phyloP scores from a whole-genome alignment of 331 rosid genomes.

The Quercus lobata region DNA sequence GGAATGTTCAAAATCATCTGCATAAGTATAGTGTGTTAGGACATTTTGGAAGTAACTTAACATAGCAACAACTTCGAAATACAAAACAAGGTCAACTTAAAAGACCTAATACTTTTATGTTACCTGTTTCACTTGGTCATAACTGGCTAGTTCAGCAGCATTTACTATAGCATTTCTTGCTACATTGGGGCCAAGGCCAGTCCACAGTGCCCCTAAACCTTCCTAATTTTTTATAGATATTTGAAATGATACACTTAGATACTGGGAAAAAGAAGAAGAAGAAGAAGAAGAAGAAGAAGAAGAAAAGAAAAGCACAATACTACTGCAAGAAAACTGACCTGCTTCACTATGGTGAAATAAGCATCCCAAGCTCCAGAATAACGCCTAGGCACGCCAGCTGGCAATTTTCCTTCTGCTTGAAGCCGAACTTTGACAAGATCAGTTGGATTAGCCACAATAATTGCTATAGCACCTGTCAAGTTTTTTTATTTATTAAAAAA shows the following conservation, averaged over 20 bases:
- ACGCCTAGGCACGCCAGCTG: slow-evolving; percentile 82
- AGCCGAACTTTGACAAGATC: slow-evolving; percentile 97
- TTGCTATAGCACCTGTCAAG: slow-evolving; percentile 83
- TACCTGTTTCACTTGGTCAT: slow-evolving; percentile 94
- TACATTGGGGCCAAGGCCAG: slow-evolving; percentile 90
- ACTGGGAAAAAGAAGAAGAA: not conserved
- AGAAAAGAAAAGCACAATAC: not conserved
- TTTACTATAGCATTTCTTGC: slow-evolving; percentile 87
- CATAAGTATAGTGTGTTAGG: slow-evolving; percentile 81
- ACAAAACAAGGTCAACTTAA: slow-evolving; percentile 10
- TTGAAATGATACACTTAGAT: not conserved
- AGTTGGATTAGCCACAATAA: slow-evolving; percentile 83
- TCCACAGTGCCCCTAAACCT: slow-evolving; percentile 92
- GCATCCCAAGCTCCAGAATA: slow-evolving; percentile 90
- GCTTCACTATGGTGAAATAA: slow-evolving; percentile 66
- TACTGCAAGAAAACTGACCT: slow-evolving; percentile 39
- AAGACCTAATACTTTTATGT: slow-evolving; percentile 2
- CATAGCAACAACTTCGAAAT: slow-evolving; percentile 6
- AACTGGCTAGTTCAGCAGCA: slow-evolving; percentile 98
- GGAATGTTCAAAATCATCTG: slow-evolving; percentile 99
- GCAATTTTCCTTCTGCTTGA: slow-evolving; percentile 88
- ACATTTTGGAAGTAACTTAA: slow-evolving; percentile 38
- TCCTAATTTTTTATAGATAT: slow-evolving; percentile 50
- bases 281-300: not conserved
- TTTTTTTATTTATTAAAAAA: not conserved